A percentile compares a stretch with the other conserved stretches of the same genome.
These are phyloP conservation scores for Epicoccum sorghinum DNA, from an alignment of 2,329 filamentous ascomycete species.

Conservation along the genomic window DNA sequence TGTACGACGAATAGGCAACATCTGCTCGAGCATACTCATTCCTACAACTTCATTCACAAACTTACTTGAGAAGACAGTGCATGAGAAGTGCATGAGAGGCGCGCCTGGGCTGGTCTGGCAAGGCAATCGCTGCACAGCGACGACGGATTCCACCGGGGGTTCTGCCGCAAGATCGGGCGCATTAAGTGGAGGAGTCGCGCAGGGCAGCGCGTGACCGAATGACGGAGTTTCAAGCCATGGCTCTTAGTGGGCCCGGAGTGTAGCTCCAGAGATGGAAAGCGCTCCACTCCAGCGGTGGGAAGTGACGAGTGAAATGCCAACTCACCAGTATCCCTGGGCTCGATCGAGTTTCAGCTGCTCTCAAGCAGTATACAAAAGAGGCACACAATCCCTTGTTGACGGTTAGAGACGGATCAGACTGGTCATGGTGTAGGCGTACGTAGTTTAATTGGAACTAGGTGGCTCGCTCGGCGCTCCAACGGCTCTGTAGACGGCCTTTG, in stretches of 20 bases:
- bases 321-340: slow-evolving; percentile 15
- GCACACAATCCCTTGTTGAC: slow-evolving; percentile 34
- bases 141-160: not conserved
- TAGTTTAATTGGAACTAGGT: slow-evolving; percentile 40
- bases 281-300: not conserved
- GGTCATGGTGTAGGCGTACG: slow-evolving; percentile 43
- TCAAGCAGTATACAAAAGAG: slow-evolving; percentile 4
- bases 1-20: slow-evolving; percentile 6
- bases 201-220: slow-evolving; percentile 1
- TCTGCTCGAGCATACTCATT: slow-evolving; percentile 9
- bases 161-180: too few species aligned
- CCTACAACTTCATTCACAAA: slow-evolving; percentile 14
- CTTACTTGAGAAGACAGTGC: slow-evolving; percentile 9
- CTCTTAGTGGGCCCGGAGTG: too few species aligned
- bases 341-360: not conserved
- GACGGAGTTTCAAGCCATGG: not conserved
- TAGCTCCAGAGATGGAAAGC: not conserved
- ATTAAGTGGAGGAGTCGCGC: not conserved
- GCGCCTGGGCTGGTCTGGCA: not conserved
- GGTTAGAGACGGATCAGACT: slow-evolving; percentile 40
- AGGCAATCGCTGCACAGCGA: not conserved
- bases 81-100: slow-evolving; percentile 12
- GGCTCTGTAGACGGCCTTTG: slow-evolving; percentile 23
- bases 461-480: slow-evolving; percentile 24
- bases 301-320: not conserved